Evolutionary conservation across 2,329 filamentous ascomycete genomes (phyloP).

Genomic region (Colletotrichum zoysiae): DNA sequence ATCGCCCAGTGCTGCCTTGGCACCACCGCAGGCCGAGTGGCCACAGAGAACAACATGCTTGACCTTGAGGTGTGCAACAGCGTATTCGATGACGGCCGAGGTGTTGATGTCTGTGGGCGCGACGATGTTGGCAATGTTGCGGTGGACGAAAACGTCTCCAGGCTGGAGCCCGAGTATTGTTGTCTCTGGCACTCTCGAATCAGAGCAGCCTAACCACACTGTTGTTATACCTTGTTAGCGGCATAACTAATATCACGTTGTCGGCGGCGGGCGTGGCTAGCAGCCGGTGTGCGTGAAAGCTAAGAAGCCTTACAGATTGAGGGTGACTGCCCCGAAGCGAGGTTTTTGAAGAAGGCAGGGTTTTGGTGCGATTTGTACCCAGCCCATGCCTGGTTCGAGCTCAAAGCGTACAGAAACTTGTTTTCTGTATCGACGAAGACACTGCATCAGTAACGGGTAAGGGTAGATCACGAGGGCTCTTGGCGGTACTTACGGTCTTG

Average conservation of each 20-base stretch:
- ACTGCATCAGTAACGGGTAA: constrained; percentile 11
- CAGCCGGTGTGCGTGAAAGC: neutral
- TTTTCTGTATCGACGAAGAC: constrained; percentile 57
- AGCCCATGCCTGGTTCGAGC: constrained; percentile 79
- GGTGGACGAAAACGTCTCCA: constrained; percentile 89
- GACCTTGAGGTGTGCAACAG: constrained; percentile 78
- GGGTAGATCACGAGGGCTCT: neutral
- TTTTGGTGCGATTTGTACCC: constrained; percentile 73
- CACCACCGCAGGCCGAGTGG: constrained; percentile 77
- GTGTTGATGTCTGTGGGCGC: constrained; percentile 81
- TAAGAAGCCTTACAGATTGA: constrained; percentile 63
- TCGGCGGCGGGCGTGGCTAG: neutral
- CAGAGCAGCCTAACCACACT: constrained; percentile 90
- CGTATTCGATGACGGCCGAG: constrained; percentile 82
- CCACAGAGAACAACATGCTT: constrained; percentile 79
- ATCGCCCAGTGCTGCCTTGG: constrained; percentile 67
- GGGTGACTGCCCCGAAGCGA: constrained; percentile 76
- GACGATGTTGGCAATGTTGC: constrained; percentile 90
- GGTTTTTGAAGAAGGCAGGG: constrained; percentile 77
- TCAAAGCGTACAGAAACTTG: constrained; percentile 72
- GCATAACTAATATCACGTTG: neutral
- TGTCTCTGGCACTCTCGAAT: constrained; percentile 87
- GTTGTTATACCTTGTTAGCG: neutral
- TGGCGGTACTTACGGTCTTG: constrained; percentile 32
- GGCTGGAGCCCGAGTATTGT: constrained; percentile 83